Percentiles rank a stretch among this genome's conserved stretches.
These are phyloP conservation scores for Pseudocercospora fuligena DNA, from an alignment of 2,329 filamentous ascomycete species.

Conservation along the genomic window DNA sequence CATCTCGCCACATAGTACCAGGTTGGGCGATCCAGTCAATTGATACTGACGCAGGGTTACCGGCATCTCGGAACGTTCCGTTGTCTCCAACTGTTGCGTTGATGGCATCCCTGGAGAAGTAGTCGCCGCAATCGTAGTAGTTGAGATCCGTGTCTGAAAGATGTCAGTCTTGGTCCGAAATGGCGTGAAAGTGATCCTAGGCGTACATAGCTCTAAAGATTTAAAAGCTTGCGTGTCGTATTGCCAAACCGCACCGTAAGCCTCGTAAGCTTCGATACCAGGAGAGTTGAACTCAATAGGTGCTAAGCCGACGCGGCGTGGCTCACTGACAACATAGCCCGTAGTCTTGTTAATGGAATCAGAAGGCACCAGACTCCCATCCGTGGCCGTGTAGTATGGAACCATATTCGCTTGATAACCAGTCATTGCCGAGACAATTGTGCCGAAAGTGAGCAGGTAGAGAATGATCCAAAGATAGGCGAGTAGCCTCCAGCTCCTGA, in stretches of 20 bases:
- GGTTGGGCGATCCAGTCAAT: not conserved
- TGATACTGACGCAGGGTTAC: not conserved
- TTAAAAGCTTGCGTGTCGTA: not conserved
- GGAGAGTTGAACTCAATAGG: not conserved
- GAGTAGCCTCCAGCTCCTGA: conserved; percentile 1
- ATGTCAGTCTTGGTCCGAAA: not conserved
- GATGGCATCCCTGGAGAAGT: not conserved
- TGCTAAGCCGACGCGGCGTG: not conserved
- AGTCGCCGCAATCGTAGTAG: not conserved
- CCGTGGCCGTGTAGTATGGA: conserved; percentile 8
- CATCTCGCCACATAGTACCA: not conserved
- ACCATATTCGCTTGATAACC: conserved; percentile 19
- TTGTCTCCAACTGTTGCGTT: not conserved
- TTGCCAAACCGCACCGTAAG: not conserved
- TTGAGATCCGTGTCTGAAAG: not conserved
- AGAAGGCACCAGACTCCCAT: not conserved
- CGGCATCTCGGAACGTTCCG: not conserved
- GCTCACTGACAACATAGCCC: not conserved
- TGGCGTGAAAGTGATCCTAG: not conserved
- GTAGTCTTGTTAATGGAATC: not conserved
- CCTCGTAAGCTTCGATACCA: not conserved
- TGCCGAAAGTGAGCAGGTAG: conserved; percentile 17
- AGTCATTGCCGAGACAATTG: conserved; percentile 21
- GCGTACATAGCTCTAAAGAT: conserved; percentile 6
- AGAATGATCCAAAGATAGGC: conserved; percentile 6